These are phyloP conservation scores for Fusarium sp. DNA, from an alignment of 2,329 filamentous ascomycete species.

Conservation along the genomic window DNA sequence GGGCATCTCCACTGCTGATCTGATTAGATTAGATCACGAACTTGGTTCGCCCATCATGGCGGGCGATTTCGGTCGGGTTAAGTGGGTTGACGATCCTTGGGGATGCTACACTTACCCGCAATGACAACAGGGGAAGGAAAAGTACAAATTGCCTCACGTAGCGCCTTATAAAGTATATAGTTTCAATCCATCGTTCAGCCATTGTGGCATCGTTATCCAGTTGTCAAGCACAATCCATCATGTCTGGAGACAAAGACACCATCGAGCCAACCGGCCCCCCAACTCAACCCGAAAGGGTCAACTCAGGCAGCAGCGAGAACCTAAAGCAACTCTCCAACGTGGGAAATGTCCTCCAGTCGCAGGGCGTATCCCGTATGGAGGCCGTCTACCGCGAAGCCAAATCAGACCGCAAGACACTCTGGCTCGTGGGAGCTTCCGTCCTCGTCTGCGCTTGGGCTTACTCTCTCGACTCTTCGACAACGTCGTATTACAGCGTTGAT, in stretches of 20 bases:
- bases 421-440: conserved; percentile 43
- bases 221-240: neutral
- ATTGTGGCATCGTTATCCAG: neutral
- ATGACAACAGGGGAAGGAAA: neutral
- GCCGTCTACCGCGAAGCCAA: conserved; percentile 44
- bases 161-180: neutral
- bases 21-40: conserved; percentile 1
- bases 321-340: conserved; percentile 32
- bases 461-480: conserved; percentile 45
- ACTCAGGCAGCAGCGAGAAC: conserved; percentile 18
- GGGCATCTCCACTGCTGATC: neutral
- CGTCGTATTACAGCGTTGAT: conserved; percentile 43
- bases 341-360: conserved; percentile 35
- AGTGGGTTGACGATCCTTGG: neutral
- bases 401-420: conserved; percentile 38
- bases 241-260: conserved; percentile 24
- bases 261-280: conserved; percentile 8
- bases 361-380: conserved; percentile 45
- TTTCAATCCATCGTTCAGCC: neutral
- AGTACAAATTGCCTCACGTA: conserved; percentile 6
- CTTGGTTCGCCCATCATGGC: neutral
- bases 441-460: conserved; percentile 46
- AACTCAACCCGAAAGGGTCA: conserved; percentile 13
- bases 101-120: neutral
- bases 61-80: neutral